phyloP scores from a whole-genome alignment of 2,329 filamentous ascomycete species.

The Diaporthe destruens region DNA sequence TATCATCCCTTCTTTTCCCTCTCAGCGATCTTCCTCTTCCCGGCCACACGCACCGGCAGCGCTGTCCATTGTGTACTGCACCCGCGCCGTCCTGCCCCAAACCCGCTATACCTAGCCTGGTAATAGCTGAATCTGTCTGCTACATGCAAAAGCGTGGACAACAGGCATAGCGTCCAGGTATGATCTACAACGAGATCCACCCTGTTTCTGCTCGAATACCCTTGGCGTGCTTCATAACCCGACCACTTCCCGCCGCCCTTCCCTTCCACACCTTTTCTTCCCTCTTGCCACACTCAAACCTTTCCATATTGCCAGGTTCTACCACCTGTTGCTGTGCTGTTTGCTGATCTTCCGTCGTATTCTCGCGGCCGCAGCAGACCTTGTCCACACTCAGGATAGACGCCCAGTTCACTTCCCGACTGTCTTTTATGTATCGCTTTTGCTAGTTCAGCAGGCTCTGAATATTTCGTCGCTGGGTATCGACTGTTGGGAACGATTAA shows the following conservation, averaged over 20 bases:
- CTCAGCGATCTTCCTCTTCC: conserved; percentile 28
- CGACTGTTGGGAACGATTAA: conserved; percentile 30
- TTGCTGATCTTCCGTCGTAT: conserved; percentile 42
- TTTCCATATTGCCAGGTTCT: conserved; percentile 38
- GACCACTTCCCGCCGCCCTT: conserved; percentile 45
- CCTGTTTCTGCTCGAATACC: conserved; percentile 51
- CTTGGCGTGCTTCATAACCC: conserved; percentile 53
- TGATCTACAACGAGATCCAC: conserved; percentile 54
- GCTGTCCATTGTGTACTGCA: conserved; percentile 29
- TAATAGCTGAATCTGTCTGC: conserved; percentile 34
- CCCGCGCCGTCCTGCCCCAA: conserved; percentile 27
- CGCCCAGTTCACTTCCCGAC: conserved; percentile 43
- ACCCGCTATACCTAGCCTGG: conserved; percentile 37
- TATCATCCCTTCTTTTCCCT: conserved; percentile 38
- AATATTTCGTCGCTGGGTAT: conserved; percentile 50
- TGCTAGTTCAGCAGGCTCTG: conserved; percentile 68
- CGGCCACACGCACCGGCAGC: conserved; percentile 11
- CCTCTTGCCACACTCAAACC: conserved; percentile 44
- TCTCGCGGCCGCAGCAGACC: conserved; percentile 38
- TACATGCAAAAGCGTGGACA: conserved; percentile 47
- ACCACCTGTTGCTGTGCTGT: conserved; percentile 41
- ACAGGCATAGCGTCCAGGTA: conserved; percentile 56
- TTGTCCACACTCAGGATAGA: conserved; percentile 32
- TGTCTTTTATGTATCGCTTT: conserved; percentile 45
- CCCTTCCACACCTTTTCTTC: conserved; percentile 43